Evolutionary conservation across 768 basidiomycete species (phyloP), one percentile per base, ranked within the genome.

Genomic region (Phlebiopsis gigantea): DNA sequence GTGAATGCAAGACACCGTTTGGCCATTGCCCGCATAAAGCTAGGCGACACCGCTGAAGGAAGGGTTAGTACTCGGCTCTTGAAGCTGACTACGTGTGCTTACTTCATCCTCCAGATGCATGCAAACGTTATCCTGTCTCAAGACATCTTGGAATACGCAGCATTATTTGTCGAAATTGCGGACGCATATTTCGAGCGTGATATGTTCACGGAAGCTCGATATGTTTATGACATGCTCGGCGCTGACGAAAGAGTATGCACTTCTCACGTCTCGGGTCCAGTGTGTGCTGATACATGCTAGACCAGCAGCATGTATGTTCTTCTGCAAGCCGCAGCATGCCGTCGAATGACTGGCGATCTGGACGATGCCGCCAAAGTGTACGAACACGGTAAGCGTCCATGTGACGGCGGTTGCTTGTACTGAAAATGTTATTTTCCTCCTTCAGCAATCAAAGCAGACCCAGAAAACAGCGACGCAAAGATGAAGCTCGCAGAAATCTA

Each of bases 401-500:
- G 31, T 7, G 6, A 19, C 21, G 15, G 21, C 21, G 44, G 28
- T 25, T 12, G 4, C 30, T 19, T 28, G n/a, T 10, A 10, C n/a
- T 42, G 45, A 29, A 45, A 1, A 25, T 14, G 15, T 17, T 39
- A 14, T 22, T 48, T 24, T 47, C 30, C 14, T 41, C 4, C 24
- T 31, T 31, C 61, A 96, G 94, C 95, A 28, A 76, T 88, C 17
- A 75, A 79, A 3, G 82, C 81, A 1, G 89, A 94, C 66, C 86
- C 91, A 0, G 77, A 78, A 0, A 81, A 91, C 62, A 82, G 84
- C 63, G 90, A 94, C 26, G 87, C 86, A 25, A 93, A 93, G 69
- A 85, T 95, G 80, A 88, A 90, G 60, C 78, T 98, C 0, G 96
- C 95, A 0, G 90, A 90, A 61, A 82, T 94, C 14, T 91, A 93